A percentile compares a stretch with the other conserved stretches of the same genome.
These are phyloP conservation scores for Saccharomyces uvarum DNA, from an alignment of 1,139 yeast genomes.

Conservation along the genomic window DNA sequence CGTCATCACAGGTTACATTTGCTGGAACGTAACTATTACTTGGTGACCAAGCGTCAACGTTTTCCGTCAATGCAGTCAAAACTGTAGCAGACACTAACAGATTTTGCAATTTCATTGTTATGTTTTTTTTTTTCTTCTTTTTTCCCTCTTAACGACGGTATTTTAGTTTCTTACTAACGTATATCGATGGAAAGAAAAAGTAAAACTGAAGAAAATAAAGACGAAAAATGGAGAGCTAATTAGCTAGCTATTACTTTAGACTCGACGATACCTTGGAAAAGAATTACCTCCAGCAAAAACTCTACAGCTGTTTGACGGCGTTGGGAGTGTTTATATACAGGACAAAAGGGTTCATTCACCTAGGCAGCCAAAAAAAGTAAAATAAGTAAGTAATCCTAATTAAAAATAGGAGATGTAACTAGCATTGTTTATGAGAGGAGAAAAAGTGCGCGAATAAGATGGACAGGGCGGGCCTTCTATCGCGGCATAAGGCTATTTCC, in stretches of 20 bases:
- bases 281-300: neutral
- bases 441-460: neutral
- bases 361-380: neutral
- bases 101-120: neutral
- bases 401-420: neutral
- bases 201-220: neutral
- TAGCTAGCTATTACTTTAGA: neutral
- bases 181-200: neutral
- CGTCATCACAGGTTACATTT: conserved; percentile 47
- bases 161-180: neutral
- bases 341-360: neutral
- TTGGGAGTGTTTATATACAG: neutral
- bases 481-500: neutral
- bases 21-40: conserved; percentile 60
- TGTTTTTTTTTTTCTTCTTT: neutral
- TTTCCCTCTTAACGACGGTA: neutral
- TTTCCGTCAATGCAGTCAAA: conserved; percentile 31
- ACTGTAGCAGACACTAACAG: conserved; percentile 4
- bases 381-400: neutral
- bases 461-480: neutral
- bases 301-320: neutral
- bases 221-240: neutral
- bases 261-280: neutral
- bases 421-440: neutral
- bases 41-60: conserved; percentile 50